Conservation (phyloP, 2,329 filamentous ascomycete genomes). For the Plectosphaerella cucumerina region DNA sequence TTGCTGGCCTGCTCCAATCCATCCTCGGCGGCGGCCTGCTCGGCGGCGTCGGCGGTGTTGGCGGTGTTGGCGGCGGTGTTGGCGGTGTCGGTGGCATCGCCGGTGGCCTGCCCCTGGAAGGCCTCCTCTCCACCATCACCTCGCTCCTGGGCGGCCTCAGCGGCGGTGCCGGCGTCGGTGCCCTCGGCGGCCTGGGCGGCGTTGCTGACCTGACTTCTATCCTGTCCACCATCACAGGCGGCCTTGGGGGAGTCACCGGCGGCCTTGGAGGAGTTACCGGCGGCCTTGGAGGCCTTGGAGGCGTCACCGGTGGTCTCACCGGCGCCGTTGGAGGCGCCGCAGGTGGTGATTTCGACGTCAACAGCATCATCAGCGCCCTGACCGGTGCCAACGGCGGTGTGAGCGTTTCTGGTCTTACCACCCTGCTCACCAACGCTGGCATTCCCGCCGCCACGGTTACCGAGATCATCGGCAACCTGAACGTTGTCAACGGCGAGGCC, state of each 20-base stretch:
- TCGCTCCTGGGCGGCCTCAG: constrained; percentile 1
- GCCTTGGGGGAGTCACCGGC: constrained; percentile 43
- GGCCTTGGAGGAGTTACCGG: constrained; percentile 27
- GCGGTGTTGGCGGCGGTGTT: not conserved
- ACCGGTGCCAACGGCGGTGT: constrained; percentile 12
- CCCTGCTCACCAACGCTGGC: not conserved
- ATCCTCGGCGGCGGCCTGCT: not conserved
- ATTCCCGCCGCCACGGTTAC: not conserved
- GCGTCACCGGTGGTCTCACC: not conserved
- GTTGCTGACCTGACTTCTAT: not conserved
- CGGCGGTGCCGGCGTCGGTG: not conserved
- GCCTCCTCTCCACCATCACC: not conserved
- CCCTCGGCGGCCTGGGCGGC: not conserved
- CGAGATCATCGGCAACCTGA: not conserved
- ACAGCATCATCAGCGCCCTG: not conserved
- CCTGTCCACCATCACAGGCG: not conserved
- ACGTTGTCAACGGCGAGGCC: not conserved
- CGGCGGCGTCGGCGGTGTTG: not conserved
- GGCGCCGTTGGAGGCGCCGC: constrained; percentile 11
- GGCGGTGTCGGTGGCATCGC: no score
- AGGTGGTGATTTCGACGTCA: constrained; percentile 1
- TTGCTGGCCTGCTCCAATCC: not conserved
- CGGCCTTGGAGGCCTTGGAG: not conserved
- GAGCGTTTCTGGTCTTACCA: not conserved
- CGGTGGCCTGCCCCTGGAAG: no score